phyloP scores from a whole-genome alignment of 768 basidiomycete genomes.

The Pulveroboletus sp. region DNA sequence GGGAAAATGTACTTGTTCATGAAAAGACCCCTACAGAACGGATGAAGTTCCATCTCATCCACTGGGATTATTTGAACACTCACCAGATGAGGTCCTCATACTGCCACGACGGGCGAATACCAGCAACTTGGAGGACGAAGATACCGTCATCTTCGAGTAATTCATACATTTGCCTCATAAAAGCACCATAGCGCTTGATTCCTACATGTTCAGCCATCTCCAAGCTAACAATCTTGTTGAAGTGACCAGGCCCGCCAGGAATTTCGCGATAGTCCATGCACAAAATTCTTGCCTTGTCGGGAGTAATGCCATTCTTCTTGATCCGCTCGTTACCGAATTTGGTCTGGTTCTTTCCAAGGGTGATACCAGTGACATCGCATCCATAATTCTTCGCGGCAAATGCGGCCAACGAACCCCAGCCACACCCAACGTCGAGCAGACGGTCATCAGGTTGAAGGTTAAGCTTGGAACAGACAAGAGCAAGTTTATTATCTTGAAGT shows the following conservation, averaged over 20 bases:
- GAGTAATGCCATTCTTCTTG: slow-evolving; percentile 63
- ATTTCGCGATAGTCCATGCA: slow-evolving; percentile 94
- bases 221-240: slow-evolving; percentile 90
- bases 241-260: slow-evolving; percentile 67
- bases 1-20: slow-evolving; percentile 99
- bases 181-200: slow-evolving; percentile 83
- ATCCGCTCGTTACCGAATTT: slow-evolving; percentile 90
- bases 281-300: slow-evolving; percentile 80
- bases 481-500: slow-evolving; percentile 97
- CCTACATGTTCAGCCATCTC: slow-evolving; percentile 99
- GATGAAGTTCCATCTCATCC: not conserved
- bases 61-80: slow-evolving; percentile 7
- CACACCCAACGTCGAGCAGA: slow-evolving; percentile 83
- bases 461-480: slow-evolving; percentile 92
- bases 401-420: slow-evolving; percentile 94
- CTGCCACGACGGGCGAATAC: slow-evolving; percentile 93
- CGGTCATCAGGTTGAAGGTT: slow-evolving; percentile 82
- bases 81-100: slow-evolving; percentile 96
- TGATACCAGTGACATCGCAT: slow-evolving; percentile 96
- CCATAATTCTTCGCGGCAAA: slow-evolving; percentile 96
- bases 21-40: slow-evolving; percentile 72
- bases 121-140: slow-evolving; percentile 97
- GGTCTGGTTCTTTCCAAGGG: slow-evolving; percentile 86
- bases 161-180: slow-evolving; percentile 89
- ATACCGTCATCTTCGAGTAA: slow-evolving; percentile 91